A percentile compares a stretch with the other conserved stretches of the same genome.
Evolutionary conservation across 2,329 filamentous ascomycete genomes (phyloP).

Genomic region (Paraphaeosphaeria sporulosa): DNA sequence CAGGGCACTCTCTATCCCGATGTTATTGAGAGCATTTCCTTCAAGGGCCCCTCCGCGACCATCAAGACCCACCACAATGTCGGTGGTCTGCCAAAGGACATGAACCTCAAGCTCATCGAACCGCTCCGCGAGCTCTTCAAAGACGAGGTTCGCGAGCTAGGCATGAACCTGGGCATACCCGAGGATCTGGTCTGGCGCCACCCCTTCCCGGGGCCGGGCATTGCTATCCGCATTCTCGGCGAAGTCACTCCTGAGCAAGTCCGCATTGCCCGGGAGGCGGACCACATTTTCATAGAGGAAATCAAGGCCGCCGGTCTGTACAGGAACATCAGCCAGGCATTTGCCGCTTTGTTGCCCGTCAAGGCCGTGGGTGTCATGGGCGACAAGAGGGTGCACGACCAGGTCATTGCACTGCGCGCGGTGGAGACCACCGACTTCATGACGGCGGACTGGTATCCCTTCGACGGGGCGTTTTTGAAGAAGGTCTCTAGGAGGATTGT

Average conservation of each 20-base stretch:
- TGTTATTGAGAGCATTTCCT: conserved; percentile 74
- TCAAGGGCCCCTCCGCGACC: conserved; percentile 74
- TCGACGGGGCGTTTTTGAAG: conserved; percentile 70
- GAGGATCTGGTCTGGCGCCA: conserved; percentile 81
- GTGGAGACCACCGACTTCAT: conserved; percentile 75
- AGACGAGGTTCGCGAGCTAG: conserved; percentile 77
- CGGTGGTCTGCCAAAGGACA: conserved; percentile 69
- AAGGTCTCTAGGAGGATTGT: conserved; percentile 72
- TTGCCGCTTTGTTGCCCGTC: conserved; percentile 71
- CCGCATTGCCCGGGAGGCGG: conserved; percentile 78
- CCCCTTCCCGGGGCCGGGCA: conserved; percentile 77
- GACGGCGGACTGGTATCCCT: conserved; percentile 75
- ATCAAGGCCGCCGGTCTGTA: conserved; percentile 78
- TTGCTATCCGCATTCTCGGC: conserved; percentile 82
- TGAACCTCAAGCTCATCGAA: conserved; percentile 76
- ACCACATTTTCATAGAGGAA: conserved; percentile 79
- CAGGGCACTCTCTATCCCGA: conserved; percentile 86
- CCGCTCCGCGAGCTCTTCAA: conserved; percentile 84
- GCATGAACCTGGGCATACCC: conserved; percentile 73
- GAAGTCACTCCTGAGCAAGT: conserved; percentile 84
- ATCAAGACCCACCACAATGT: conserved; percentile 81
- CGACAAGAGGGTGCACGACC: conserved; percentile 72
- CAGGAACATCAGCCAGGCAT: conserved; percentile 73
- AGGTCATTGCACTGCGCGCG: conserved; percentile 68
- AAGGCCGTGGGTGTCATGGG: conserved; percentile 74